Base-by-base conservation (phyloP, 306 rosid genomes). In the Amphicarpaea edgeworthii region DNA sequence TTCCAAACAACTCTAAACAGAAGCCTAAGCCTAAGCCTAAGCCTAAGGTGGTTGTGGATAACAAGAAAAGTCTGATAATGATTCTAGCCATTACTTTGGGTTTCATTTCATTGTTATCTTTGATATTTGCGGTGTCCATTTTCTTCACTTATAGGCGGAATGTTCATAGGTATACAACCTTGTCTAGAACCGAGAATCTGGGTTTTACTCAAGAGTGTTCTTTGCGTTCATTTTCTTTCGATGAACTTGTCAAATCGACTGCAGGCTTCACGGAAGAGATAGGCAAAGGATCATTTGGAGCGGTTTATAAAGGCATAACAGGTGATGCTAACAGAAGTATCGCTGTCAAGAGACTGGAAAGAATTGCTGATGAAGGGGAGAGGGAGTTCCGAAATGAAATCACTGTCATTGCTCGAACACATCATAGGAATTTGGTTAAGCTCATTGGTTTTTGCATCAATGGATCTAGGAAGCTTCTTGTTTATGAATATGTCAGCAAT, bases 381-480 rank as follows among this genome's bases (percentile, higher is more conserved):
- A 62, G 81, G 26, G 81, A 81, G 47, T 81, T 84, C 46, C 83
- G 24, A 37, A 70, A 81, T 23, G 88, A 84, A 45, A 54, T 84
- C 4, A 77, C 76, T 0, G 28, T 81, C 45, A 85, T 85, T 11
- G 83, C 76, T 68, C 76, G 73, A 81, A 85, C 88, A 41, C 76
- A 78, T 74, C 88, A 81, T 1, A 77, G 64, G 21, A 81, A 85
- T 78, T 32, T 85, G 38, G 88, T 85, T 8, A 77, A 73, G 67
- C 79, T 85, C 6, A 34, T 85, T 32, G 88, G 88, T 47, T 85
- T 68, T 57, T 85, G 88, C 17, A 40, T 85, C 14, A 79, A 85
- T 7, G 81, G 88, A 0, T 45, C 83, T 1, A 61, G 14, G 12
- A 84, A 69, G 83, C 83, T 84, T 45, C 76, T 81, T 42, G 81